phyloP scores from a whole-genome alignment of 2,329 filamentous ascomycete genomes.

The Fusarium ambrosium region DNA sequence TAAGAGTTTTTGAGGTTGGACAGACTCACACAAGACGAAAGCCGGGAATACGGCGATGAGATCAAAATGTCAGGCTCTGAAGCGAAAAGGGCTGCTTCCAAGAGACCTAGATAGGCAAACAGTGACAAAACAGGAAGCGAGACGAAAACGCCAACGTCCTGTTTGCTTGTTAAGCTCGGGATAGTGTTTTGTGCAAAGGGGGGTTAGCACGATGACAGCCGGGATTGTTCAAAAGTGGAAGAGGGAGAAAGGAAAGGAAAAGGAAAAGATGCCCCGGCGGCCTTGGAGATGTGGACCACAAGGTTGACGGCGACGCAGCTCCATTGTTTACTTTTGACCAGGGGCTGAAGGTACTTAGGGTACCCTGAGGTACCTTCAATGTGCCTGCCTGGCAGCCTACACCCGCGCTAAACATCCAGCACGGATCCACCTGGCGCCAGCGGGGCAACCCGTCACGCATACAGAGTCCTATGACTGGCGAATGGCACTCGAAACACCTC shows the following conservation, averaged over 20 bases:
- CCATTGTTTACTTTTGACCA: slow-evolving; percentile 42
- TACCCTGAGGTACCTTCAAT: too few species aligned
- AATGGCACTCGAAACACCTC: slow-evolving; percentile 22
- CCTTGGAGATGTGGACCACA: slow-evolving; percentile 19
- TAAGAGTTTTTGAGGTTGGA: slow-evolving; percentile 27
- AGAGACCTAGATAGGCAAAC: slow-evolving; percentile 32
- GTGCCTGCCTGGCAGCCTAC: not conserved
- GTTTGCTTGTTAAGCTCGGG: slow-evolving; percentile 1
- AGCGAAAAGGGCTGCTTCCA: slow-evolving; percentile 37
- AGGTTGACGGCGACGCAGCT: not conserved
- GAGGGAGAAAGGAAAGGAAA: slow-evolving; percentile 23
- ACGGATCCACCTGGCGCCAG: not conserved
- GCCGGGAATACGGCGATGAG: slow-evolving; percentile 38
- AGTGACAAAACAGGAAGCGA: slow-evolving; percentile 34
- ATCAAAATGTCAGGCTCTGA: slow-evolving; percentile 49
- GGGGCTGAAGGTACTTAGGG: not conserved
- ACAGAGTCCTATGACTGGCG: slow-evolving; percentile 10
- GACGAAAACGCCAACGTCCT: slow-evolving; percentile 28
- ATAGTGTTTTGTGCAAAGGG: slow-evolving; percentile 13
- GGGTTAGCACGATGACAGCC: slow-evolving; percentile 32
- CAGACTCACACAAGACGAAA: slow-evolving; percentile 44
- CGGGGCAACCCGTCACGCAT: slow-evolving; percentile 11
- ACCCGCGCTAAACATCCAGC: slow-evolving; percentile 3
- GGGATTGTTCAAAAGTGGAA: slow-evolving; percentile 39
- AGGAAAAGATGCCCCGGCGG: slow-evolving; percentile 29